Evolutionary conservation across 139 green algal genomes (phyloP).

Genomic region (Asterochloris erici): DNA sequence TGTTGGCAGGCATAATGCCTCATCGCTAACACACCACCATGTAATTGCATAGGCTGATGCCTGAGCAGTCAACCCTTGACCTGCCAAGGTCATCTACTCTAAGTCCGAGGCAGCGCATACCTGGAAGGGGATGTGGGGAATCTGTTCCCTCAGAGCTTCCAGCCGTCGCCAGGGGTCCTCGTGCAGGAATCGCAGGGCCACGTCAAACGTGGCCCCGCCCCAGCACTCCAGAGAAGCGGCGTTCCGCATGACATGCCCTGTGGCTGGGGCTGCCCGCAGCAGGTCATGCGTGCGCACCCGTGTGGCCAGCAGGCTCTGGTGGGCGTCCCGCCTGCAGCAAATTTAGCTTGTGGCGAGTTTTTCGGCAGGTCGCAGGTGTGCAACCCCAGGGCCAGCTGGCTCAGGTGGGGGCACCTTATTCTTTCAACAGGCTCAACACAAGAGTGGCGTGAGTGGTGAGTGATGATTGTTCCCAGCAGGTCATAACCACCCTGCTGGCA

Average conservation of each 20-base stretch:
- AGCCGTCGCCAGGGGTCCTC: constrained; percentile 91
- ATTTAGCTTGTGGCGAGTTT: background rate
- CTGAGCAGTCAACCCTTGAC: too few species aligned
- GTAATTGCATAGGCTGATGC: too few species aligned
- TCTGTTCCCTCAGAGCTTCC: constrained; percentile 73
- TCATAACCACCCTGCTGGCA: too few species aligned
- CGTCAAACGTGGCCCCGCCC: constrained; percentile 94
- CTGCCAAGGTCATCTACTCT: too few species aligned
- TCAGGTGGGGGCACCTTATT: background rate
- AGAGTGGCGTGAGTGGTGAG: too few species aligned
- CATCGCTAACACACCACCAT: too few species aligned
- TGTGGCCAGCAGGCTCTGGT: constrained; percentile 88
- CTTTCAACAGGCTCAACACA: too few species aligned
- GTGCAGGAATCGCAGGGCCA: constrained; percentile 86
- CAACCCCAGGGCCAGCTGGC: background rate
- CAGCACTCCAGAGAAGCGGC: constrained; percentile 87
- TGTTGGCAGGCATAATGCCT: too few species aligned
- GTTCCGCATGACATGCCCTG: constrained; percentile 58
- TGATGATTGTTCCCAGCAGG: too few species aligned
- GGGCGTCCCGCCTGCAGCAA: constrained; percentile 72
- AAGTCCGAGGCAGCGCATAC: constrained; percentile 4
- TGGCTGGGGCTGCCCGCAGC: constrained; percentile 68
- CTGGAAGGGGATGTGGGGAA: constrained; percentile 94
- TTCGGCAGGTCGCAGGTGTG: too few species aligned
- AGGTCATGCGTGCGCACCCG: constrained; percentile 87